These are phyloP conservation scores for Penicillium sp. DNA, from an alignment of 2,329 filamentous ascomycete genomes.

Conservation along the genomic window DNA sequence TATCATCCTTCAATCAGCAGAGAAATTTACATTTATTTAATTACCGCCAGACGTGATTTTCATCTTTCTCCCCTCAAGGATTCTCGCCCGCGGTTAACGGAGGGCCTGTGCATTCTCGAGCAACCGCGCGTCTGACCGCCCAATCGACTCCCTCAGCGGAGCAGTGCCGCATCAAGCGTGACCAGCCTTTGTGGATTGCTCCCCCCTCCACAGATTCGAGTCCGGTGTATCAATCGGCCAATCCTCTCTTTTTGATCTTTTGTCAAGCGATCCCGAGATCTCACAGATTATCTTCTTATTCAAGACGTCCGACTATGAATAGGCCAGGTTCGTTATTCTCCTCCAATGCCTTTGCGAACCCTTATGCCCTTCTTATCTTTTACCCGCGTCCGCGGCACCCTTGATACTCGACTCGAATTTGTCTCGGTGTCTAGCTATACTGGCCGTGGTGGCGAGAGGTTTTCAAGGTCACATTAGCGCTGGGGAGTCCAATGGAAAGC, in stretches of 20 bases:
- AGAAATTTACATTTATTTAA: neutral
- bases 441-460: neutral
- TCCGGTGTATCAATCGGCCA: constrained; percentile 7
- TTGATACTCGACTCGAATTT: neutral
- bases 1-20: neutral
- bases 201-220: constrained; percentile 18
- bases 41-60: neutral
- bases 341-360: constrained; percentile 22
- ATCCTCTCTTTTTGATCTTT: constrained; percentile 12
- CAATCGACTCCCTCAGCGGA: constrained; percentile 31
- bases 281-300: constrained; percentile 1
- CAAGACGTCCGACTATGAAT: constrained; percentile 43
- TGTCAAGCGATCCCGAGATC: constrained; percentile 15
- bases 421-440: constrained; percentile 11
- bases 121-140: constrained; percentile 25
- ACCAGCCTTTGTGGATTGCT: constrained; percentile 19
- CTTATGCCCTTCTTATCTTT: constrained; percentile 5
- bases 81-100: neutral
- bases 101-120: constrained; percentile 8
- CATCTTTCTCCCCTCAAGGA: neutral
- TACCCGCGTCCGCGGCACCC: constrained; percentile 2
- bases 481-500: constrained; percentile 23
- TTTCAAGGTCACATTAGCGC: neutral
- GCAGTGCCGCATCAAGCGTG: constrained; percentile 25
- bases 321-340: constrained; percentile 48